Conservation (phyloP, 2,329 filamentous ascomycete genomes). For the Scopulariopsis brevicaulis region DNA sequence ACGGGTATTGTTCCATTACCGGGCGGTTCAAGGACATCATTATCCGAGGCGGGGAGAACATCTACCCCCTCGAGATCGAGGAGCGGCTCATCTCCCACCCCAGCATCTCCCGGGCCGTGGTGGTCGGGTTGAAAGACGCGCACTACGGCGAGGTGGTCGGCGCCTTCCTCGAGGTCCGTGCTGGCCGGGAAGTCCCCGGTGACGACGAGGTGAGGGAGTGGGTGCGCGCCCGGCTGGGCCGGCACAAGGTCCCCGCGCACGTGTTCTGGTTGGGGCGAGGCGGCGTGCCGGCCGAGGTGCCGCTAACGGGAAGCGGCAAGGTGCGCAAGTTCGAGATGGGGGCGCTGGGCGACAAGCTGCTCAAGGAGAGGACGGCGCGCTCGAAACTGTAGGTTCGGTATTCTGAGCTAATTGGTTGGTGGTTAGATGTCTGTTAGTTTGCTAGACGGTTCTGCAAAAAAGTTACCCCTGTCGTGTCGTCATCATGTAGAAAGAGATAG, state of each 20-base stretch:
- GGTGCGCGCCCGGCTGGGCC: constrained; percentile 49
- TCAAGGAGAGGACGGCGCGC: constrained; percentile 33
- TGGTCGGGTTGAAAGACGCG: constrained; percentile 58
- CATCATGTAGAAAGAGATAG: background rate
- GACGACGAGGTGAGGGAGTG: constrained; percentile 48
- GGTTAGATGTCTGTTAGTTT: background rate
- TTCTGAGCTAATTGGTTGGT: background rate
- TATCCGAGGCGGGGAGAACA: constrained; percentile 65
- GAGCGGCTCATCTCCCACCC: constrained; percentile 58
- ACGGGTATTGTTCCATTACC: constrained; percentile 62
- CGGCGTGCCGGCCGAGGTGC: constrained; percentile 41
- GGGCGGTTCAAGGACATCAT: constrained; percentile 73
- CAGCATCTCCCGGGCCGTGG: constrained; percentile 50
- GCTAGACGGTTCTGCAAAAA: background rate
- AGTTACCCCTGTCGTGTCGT: background rate
- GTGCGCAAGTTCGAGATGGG: constrained; percentile 57
- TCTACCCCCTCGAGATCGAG: constrained; percentile 66
- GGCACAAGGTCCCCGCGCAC: constrained; percentile 59
- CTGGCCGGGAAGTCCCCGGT: constrained; percentile 19
- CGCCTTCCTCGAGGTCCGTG: constrained; percentile 42
- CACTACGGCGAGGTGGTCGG: constrained; percentile 65
- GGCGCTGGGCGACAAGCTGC: constrained; percentile 39
- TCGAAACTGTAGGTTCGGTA: constrained; percentile 26
- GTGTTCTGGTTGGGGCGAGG: constrained; percentile 65
- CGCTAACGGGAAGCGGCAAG: constrained; percentile 62